These are phyloP conservation scores for Asclepias syriaca DNA, from an alignment of 257 asterid species.

Conservation along the genomic window DNA sequence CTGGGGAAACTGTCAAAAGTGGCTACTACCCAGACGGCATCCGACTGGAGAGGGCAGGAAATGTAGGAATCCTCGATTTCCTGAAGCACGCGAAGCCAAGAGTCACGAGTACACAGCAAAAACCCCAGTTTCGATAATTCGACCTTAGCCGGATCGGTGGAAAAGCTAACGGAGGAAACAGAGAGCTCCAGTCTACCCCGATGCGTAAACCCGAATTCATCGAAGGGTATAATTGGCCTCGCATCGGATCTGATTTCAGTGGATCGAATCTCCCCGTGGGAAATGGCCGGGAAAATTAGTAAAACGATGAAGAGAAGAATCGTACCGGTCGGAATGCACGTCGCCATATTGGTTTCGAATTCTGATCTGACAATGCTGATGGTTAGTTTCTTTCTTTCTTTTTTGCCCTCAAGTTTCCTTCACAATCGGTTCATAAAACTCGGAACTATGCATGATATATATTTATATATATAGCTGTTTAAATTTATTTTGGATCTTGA, in stretches of 20 bases:
- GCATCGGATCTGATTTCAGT: constrained; percentile 52
- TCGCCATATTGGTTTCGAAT: not conserved
- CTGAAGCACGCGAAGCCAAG: constrained; percentile 65
- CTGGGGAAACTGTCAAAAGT: constrained; percentile 46
- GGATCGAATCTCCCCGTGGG: constrained; percentile 58
- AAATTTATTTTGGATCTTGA: too few relatives aligned
- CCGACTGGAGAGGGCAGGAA: constrained; percentile 55
- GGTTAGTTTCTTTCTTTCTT: not conserved
- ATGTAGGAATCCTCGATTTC: constrained; percentile 70
- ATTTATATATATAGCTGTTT: too few relatives aligned
- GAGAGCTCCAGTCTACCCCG: constrained; percentile 75
- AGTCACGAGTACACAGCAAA: constrained; percentile 72
- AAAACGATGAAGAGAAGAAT: constrained; percentile 27
- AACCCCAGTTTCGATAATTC: constrained; percentile 58
- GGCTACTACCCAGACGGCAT: constrained; percentile 40
- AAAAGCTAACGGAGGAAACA: constrained; percentile 42
- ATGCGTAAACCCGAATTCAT: constrained; percentile 83
- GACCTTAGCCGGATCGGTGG: constrained; percentile 30
- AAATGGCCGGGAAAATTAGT: constrained; percentile 29
- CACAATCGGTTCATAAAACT: not conserved
- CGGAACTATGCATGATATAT: too few relatives aligned
- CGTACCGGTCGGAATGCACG: constrained; percentile 4
- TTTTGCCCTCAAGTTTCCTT: not conserved
- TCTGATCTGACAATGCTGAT: not conserved
- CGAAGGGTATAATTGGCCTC: constrained; percentile 66